phyloP scores from a whole-genome alignment of 176 grass and related monocot species.

The Oryza nivara region DNA sequence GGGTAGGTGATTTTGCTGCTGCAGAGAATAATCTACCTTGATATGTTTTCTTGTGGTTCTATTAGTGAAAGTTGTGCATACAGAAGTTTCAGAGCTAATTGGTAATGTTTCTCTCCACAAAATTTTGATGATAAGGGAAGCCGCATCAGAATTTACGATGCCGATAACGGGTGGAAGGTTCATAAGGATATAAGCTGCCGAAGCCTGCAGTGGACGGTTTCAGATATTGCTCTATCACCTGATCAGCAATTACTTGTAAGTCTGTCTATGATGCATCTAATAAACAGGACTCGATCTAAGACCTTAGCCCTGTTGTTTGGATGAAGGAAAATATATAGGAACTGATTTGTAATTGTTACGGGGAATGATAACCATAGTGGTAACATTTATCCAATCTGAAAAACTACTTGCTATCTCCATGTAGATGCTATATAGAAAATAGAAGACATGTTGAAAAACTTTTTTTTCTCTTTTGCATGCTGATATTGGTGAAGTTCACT shows the following conservation, averaged over 20 bases:
- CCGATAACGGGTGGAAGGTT: constrained; percentile 69
- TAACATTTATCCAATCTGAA: neutral
- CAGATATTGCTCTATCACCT: constrained; percentile 83
- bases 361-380: neutral
- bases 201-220: constrained; percentile 83
- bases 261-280: constrained; percentile 3
- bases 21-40: neutral
- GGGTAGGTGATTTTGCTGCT: constrained; percentile 47
- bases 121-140: constrained; percentile 71
- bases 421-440: neutral
- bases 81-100: neutral
- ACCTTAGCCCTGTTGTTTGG: neutral
- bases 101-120: constrained; percentile 17
- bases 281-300: constrained; percentile 22
- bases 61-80: neutral
- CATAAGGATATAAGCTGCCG: constrained; percentile 80
- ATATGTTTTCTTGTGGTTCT: constrained; percentile 4
- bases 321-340: neutral
- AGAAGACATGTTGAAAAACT: neutral
- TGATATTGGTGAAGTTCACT: neutral
- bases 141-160: constrained; percentile 74
- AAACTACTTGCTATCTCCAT: neutral
- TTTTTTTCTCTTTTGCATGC: neutral
- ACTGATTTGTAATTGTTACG: neutral
- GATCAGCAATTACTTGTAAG: constrained; percentile 78